Base-by-base conservation (phyloP, 2,329 filamentous ascomycete species). In the Ophiostoma pallidulum region DNA sequence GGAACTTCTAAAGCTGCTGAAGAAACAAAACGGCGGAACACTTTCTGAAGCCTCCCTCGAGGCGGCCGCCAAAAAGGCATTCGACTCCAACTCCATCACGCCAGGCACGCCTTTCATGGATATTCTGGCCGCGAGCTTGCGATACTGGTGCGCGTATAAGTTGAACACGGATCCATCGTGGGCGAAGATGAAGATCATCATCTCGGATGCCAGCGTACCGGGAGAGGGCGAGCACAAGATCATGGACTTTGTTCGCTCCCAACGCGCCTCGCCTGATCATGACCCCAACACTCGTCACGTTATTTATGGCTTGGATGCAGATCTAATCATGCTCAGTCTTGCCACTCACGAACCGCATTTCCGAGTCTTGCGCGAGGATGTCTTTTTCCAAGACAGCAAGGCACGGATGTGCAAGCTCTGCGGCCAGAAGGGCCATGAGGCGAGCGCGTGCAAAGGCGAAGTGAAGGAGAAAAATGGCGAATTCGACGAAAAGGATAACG, bases 191-290 rank as follows among this genome's bases (percentile, higher is more conserved):
- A 98, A 98, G 73, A 78, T 98, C 64, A 94, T 98, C 65, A 97
- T 98, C 56, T 98, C 92, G 8, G 92, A 98, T 71, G 91, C 92
- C 46, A 96, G 91, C 35, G 90, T 98, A 33, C 92, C 92, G 47
- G 92, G 92, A 62, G 92, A 98, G 69, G 92, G 92, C 63, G 92
- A 98, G 69, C 92, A 98, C 66, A 98, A 98, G 67, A 97, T 98
- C 61, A 98, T 98, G 92, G 83, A 92, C 57, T 98, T 97, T 64
- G 80, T 98, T 56, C 83, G 92, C 59, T 95, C 91, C 32, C 94
- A 98, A 66, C 82, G 92, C 59, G 80, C 85, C 42, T 92, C 87
- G 45, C 84, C 90, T 5, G 84, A 94, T 54, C 89, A 98, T 65
- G 84, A 98, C 60, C 92, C 92, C 20, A 97, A 98, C 64, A 97